Percentiles rank a stretch among this genome's conserved stretches.
Evolutionary conservation across 140 eudicot species (phyloP).

Genomic region (Senecio squalidus): DNA sequence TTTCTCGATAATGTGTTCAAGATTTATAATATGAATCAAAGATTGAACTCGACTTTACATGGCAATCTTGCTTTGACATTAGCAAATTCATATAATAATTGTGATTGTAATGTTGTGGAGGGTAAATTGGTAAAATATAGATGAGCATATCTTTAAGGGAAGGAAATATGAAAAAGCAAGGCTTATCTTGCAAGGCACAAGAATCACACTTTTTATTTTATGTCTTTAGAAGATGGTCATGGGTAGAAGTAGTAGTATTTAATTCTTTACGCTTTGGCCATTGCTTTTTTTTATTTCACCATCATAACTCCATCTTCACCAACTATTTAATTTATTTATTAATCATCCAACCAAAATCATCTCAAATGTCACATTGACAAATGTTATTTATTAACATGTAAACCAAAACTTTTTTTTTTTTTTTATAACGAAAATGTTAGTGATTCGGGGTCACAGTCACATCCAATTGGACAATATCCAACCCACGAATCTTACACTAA

Average conservation of each 20-base stretch:
- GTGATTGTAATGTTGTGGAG: conserved; percentile 13
- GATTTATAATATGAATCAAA: too few species aligned
- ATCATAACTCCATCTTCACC: conserved; percentile 20
- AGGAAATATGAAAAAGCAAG: conserved; percentile 29
- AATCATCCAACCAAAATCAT: not conserved
- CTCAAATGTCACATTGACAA: not conserved
- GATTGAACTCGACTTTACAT: too few species aligned
- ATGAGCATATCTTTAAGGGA: conserved; percentile 25
- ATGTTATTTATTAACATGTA: too few species aligned
- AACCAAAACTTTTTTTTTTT: too few species aligned
- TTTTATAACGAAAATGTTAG: too few species aligned
- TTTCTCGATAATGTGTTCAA: too few species aligned
- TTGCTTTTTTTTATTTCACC: conserved; percentile 23
- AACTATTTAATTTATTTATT: conserved; percentile 6
- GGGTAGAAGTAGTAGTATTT: conserved; percentile 22
- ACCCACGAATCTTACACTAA: too few species aligned
- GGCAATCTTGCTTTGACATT: too few species aligned
- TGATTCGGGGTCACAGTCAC: too few species aligned
- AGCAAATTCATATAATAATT: too few species aligned
- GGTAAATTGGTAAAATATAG: conserved; percentile 20
- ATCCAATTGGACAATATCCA: too few species aligned
- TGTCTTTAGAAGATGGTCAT: conserved; percentile 24
- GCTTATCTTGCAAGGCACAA: conserved; percentile 47
- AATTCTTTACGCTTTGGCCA: conserved; percentile 33
- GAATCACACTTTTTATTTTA: conserved; percentile 36